Conservation (phyloP, 2,329 filamentous ascomycete genomes). For the Venturiaceae sp. region DNA sequence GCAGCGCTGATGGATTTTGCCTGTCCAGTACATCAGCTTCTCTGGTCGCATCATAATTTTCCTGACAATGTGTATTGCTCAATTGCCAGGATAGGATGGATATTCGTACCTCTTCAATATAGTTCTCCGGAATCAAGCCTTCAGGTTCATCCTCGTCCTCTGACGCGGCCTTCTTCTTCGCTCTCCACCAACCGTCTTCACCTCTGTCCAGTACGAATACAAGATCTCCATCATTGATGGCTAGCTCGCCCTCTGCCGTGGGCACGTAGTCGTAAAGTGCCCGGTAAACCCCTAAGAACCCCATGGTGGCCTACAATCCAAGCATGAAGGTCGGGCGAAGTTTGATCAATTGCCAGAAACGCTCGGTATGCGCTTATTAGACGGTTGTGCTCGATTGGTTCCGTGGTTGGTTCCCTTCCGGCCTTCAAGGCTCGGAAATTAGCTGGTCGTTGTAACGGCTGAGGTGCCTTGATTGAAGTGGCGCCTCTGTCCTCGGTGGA, state of each 20-base stretch:
- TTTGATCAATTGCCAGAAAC: not conserved
- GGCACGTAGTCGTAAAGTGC: conserved; percentile 90
- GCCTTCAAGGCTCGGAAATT: not conserved
- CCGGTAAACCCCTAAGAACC: conserved; percentile 83
- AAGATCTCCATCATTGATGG: conserved; percentile 76
- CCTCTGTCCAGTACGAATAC: conserved; percentile 84
- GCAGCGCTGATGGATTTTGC: conserved; percentile 59
- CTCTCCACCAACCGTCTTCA: conserved; percentile 78
- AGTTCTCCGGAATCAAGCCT: conserved; percentile 87
- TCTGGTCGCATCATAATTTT: not conserved
- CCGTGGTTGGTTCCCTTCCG: not conserved
- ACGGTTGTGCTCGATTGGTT: not conserved
- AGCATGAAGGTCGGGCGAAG: not conserved
- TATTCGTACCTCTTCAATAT: conserved; percentile 73
- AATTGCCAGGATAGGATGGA: not conserved
- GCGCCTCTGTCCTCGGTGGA: not conserved
- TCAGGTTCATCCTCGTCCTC: conserved; percentile 88
- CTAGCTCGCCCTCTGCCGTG: conserved; percentile 76
- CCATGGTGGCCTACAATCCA: conserved; percentile 49
- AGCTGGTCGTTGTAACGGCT: not conserved
- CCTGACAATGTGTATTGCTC: not conserved
- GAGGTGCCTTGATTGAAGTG: not conserved
- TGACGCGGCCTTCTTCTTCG: conserved; percentile 70
- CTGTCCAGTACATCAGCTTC: conserved; percentile 28
- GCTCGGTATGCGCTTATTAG: not conserved